Evolutionary conservation across 495 filamentous ascomycete species (phyloP), one percentile per base, ranked within the genome.

Genomic region (Hypoxylon intermedium): DNA sequence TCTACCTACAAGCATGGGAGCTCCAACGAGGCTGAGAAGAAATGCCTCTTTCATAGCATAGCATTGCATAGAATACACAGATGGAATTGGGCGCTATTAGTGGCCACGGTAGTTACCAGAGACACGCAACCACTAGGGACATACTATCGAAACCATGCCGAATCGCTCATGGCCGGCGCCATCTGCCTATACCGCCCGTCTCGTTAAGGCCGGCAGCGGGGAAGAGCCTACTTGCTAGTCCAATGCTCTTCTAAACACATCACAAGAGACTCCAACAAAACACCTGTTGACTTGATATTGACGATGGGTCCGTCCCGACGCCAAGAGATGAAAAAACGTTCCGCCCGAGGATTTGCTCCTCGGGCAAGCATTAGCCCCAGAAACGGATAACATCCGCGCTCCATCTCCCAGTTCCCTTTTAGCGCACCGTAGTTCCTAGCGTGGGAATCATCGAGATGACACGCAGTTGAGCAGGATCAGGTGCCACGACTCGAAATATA

Each of bases 401-500:
- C 21, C 52, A 48, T 60, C 34, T 54, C 44, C 41, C n/a, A n/a
- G 16, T 23, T 59, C 46, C 47, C 30, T 53, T 54, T 60, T 65
- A 51, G 51, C 36, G 45, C 50, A 44, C 51, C 30, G 41, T 46
- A 30, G 38, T 57, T 65, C 62, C 56, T 23, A 52, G 43, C 55
- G 50, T 59, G 44, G 46, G 54, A 58, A 40, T 41, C 13, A 61
- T 67, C 58, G 56, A 67, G 59, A 71, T 71, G 66, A 71, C 68
- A 71, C 68, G 68, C 68, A 71, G 68, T 71, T 57, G 58, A 65
- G 18, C 38, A 69, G 57, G 68, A 67, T 71, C 68, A 71, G 68
- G 68, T 71, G 68, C 66, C 60, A 65, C 56, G 62, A 63, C 36
- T 60, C 53, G 52, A 48, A n/a, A n/a, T n/a, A 30, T 51, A 63